These are phyloP conservation scores for Hura crepitans DNA, from an alignment of 441 rosid genomes.

Conservation along the genomic window DNA sequence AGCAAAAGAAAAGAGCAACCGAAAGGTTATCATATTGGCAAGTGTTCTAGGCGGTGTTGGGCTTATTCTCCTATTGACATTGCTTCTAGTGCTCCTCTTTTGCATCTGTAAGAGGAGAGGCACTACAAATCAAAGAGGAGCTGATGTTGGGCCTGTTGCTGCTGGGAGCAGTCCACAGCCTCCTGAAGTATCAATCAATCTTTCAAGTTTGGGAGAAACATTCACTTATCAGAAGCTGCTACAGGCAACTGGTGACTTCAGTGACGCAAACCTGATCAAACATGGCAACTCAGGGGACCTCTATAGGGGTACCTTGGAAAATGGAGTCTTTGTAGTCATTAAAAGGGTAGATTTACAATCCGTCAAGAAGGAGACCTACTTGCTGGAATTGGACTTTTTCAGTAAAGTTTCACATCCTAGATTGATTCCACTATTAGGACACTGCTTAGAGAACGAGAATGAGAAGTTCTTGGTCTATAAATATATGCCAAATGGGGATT, in stretches of 20 bases:
- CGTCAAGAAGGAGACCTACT: constrained; percentile 46
- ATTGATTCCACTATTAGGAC: constrained; percentile 78
- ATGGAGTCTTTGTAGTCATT: constrained; percentile 52
- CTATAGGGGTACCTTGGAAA: constrained; percentile 58
- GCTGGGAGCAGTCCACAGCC: constrained; percentile 36
- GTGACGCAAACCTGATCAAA: constrained; percentile 65
- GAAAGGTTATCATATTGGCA: constrained; percentile 46
- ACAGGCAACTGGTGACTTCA: constrained; percentile 60
- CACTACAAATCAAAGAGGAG: constrained; percentile 43
- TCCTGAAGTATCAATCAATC: constrained; percentile 41
- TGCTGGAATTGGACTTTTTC: constrained; percentile 67
- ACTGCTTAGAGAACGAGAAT: constrained; percentile 69
- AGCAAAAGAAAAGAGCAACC: constrained; percentile 40
- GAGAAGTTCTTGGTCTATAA: constrained; percentile 81
- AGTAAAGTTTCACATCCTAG: constrained; percentile 65
- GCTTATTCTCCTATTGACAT: constrained; percentile 40
- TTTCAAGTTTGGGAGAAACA: constrained; percentile 66
- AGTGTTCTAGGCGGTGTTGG: constrained; percentile 65
- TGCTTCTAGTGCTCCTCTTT: constrained; percentile 35
- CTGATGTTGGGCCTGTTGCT: constrained; percentile 49
- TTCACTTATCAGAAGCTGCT: constrained; percentile 66
- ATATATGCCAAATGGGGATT: constrained; percentile 79
- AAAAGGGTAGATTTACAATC: constrained; percentile 59
- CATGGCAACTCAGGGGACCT: constrained; percentile 91
- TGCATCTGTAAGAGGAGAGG: constrained; percentile 42